Evolutionary conservation across 164 flowering plant species (phyloP).

Genomic region (Chloranthus sessilifolius): DNA sequence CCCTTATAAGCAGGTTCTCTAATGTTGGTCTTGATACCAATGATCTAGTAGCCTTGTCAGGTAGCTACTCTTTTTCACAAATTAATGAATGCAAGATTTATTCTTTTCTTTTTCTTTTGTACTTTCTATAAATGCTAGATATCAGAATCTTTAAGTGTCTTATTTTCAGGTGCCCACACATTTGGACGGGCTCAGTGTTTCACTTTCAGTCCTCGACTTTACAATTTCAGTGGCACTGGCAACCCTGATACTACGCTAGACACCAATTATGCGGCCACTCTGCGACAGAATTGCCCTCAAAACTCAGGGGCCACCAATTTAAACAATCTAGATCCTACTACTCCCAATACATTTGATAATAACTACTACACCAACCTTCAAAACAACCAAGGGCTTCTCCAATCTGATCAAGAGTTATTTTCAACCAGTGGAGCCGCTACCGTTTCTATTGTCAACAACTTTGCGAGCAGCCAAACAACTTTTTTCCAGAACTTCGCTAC

Average conservation of each 20-base stretch:
- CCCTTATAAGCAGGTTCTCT: constrained; percentile 10
- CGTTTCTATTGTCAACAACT: constrained; percentile 22
- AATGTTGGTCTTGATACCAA: constrained; percentile 20
- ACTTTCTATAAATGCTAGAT: too few relatives aligned
- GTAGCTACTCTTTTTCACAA: too few relatives aligned
- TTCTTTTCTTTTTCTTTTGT: too few relatives aligned
- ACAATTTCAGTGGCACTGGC: constrained; percentile 25
- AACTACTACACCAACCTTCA: constrained; percentile 40
- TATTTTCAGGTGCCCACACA: constrained; percentile 39
- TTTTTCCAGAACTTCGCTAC: constrained; percentile 33
- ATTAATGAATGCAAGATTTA: too few relatives aligned
- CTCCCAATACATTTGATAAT: constrained; percentile 34
- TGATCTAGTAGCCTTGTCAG: constrained; percentile 41
- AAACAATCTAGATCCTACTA: constrained; percentile 30
- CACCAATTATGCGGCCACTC: constrained; percentile 23
- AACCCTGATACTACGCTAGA: constrained; percentile 35
- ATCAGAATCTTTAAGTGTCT: too few relatives aligned
- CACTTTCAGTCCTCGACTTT: constrained; percentile 20
- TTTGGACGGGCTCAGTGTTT: constrained; percentile 35
- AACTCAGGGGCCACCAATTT: constrained; percentile 9
- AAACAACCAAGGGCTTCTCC: constrained; percentile 32
- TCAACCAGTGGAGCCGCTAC: constrained; percentile 28
- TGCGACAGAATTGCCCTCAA: constrained; percentile 33
- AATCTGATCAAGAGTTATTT: constrained; percentile 35
- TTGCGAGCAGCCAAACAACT: constrained; percentile 17